A percentile compares a stretch with the other conserved stretches of the same genome.
Conservation (phyloP, 768 basidiomycete genomes). For the Hygrophorus russula region DNA sequence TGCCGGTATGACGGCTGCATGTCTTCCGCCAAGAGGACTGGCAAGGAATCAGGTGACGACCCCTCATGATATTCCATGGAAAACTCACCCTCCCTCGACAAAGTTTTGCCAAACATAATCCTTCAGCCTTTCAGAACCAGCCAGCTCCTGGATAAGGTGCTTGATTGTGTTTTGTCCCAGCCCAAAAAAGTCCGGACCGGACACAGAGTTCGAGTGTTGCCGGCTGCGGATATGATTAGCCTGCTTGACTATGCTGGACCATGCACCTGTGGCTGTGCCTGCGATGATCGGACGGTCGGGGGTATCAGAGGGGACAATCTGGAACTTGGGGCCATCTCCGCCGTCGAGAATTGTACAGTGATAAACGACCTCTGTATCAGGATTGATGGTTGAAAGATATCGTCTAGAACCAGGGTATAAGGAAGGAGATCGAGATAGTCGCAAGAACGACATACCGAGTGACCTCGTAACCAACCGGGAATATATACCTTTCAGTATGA, state of each 20-base stretch:
- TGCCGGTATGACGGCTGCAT: conserved; percentile 74
- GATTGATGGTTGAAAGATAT: conserved; percentile 69
- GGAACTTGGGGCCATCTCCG: conserved; percentile 78
- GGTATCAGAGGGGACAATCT: conserved; percentile 66
- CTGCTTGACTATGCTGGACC: conserved; percentile 74
- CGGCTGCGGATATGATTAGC: conserved; percentile 74
- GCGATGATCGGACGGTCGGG: conserved; percentile 66
- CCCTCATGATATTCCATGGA: conserved; percentile 9
- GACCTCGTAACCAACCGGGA: conserved; percentile 79
- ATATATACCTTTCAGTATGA: conserved; percentile 82
- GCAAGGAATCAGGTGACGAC: conserved; percentile 4
- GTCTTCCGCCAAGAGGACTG: conserved; percentile 70
- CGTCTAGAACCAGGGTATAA: conserved; percentile 31
- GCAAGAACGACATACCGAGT: conserved; percentile 39
- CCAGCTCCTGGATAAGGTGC: conserved; percentile 79
- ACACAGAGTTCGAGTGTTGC: conserved; percentile 79
- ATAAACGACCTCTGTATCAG: conserved; percentile 57
- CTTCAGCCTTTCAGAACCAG: conserved; percentile 55
- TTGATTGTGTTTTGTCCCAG: conserved; percentile 83
- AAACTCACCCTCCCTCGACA: conserved; percentile 72
- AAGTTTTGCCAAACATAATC: conserved; percentile 87
- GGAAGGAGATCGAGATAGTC: background rate
- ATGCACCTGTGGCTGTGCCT: conserved; percentile 82
- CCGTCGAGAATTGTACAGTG: conserved; percentile 79
- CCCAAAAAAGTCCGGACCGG: conserved; percentile 84